These are phyloP conservation scores for Penicillium sp. DNA, from an alignment of 2,329 filamentous ascomycete genomes.

Conservation along the genomic window DNA sequence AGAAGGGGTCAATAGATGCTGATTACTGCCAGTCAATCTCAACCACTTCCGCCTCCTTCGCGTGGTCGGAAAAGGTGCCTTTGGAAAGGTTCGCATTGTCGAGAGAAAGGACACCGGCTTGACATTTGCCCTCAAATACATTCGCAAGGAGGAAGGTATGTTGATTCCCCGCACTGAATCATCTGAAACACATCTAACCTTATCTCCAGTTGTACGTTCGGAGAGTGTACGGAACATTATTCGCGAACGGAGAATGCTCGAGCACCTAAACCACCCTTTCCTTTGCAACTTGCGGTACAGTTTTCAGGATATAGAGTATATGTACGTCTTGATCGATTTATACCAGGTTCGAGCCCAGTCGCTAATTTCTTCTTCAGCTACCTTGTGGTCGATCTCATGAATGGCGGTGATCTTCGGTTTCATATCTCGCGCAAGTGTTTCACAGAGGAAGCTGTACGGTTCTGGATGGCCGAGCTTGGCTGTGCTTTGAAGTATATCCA, in stretches of 20 bases:
- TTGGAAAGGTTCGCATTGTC: slow-evolving; percentile 97
- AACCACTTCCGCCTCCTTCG: slow-evolving; percentile 94
- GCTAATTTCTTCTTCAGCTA: slow-evolving; percentile 53
- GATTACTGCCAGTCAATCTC: slow-evolving; percentile 67
- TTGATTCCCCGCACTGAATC: background rate
- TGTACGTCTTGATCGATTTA: slow-evolving; percentile 55
- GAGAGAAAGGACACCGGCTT: slow-evolving; percentile 92
- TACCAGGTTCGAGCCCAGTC: background rate
- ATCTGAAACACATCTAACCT: background rate
- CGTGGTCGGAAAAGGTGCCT: slow-evolving; percentile 95
- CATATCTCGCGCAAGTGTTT: slow-evolving; percentile 98
- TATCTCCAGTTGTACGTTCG: slow-evolving; percentile 75
- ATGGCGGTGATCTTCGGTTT: slow-evolving; percentile 89
- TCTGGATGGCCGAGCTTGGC: slow-evolving; percentile 93
- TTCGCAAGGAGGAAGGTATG: slow-evolving; percentile 89
- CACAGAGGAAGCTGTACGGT: slow-evolving; percentile 91
- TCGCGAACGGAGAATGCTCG: slow-evolving; percentile 92
- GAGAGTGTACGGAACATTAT: slow-evolving; percentile 99
- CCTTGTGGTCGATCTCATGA: slow-evolving; percentile 97
- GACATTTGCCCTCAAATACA: slow-evolving; percentile 96
- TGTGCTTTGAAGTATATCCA: slow-evolving; percentile 88
- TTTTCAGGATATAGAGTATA: slow-evolving; percentile 98
- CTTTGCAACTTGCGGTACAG: slow-evolving; percentile 98
- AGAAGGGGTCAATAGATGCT: slow-evolving; percentile 9
- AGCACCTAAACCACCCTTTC: slow-evolving; percentile 96